Base-by-base conservation (phyloP, 352 stramenopile species). In the Lagenidium giganteum region DNA sequence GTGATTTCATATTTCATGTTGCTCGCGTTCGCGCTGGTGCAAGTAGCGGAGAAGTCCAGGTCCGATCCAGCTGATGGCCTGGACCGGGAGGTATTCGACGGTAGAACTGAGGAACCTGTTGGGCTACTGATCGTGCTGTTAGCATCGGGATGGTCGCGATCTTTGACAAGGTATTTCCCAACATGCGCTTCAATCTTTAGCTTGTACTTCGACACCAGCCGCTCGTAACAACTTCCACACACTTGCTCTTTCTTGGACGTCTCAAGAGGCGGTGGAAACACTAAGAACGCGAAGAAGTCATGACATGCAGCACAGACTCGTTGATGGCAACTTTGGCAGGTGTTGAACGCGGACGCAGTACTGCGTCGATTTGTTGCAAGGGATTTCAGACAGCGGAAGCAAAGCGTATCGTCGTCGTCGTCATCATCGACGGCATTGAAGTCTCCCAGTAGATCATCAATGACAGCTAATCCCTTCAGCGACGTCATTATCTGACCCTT, bases 221-320 rank as follows among this genome's bases (percentile, higher is more conserved):
- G 65, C 3, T 72, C 54, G 37, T 82, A 82, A 54, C 71, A 84
- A 21, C 61, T 70, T 34, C 60, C 64, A 44, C 71, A 84, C 22
- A 84, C 57, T 22, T 53, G 69, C 28, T 50, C 42, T 55, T 82
- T 79, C 44, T 67, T 74, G 14, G 60, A 67, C 26, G 41, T 57
- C 52, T 80, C 71, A 3, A 78, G 46, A 27, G 65, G 67, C 17
- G 71, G 67, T 2, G 71, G 71, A 29, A 76, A 81, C 29, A 61
- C 54, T 25, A 78, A 40, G 34, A 84, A 84, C 21, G 71, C 68
- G 30, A 57, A 68, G 35, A 72, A 72, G 38, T 65, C 23, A 13
- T 69, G 41, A 43, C 71, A 84, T 11, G 66, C 52, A 20, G 37
- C 18, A 27, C 71, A 83, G 32, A 82, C 62, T 27, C 61, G 66